phyloP scores from a whole-genome alignment of 2,329 filamentous ascomycete species.

The Fusarium haematococcum region DNA sequence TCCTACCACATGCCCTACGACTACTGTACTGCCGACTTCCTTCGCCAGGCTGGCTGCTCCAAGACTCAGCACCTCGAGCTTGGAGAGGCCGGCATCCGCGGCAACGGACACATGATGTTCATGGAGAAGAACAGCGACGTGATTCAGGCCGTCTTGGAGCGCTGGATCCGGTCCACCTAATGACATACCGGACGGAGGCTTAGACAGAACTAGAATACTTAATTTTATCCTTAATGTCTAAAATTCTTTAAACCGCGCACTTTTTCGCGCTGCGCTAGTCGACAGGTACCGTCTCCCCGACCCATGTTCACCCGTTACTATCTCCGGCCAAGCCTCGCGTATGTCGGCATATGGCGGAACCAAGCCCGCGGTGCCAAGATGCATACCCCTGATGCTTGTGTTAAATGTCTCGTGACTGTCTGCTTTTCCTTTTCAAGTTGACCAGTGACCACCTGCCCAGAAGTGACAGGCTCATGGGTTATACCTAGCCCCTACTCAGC shows the following conservation, averaged over 20 bases:
- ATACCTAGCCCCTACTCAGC: not conserved
- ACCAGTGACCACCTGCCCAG: not conserved
- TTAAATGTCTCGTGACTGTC: not conserved
- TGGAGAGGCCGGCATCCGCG: conserved; percentile 31
- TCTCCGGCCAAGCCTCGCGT: not conserved
- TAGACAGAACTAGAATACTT: not conserved
- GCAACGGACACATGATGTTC: conserved; percentile 42
- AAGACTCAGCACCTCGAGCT: conserved; percentile 37
- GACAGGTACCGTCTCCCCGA: not conserved
- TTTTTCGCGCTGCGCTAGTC: not conserved
- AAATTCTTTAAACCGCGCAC: not conserved
- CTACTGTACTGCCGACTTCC: conserved; percentile 37
- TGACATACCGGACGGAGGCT: not conserved
- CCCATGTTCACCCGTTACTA: not conserved
- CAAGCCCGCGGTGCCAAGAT: not conserved
- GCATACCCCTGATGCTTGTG: not conserved
- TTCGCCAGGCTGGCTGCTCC: conserved; percentile 36
- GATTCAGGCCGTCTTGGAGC: conserved; percentile 27
- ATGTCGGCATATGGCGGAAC: not conserved
- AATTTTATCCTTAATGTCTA: not conserved
- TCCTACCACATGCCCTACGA: conserved; percentile 40
- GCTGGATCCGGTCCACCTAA: conserved; percentile 22
- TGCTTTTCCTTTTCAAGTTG: not conserved
- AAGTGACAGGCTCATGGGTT: not conserved
- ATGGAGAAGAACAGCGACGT: conserved; percentile 42